Percentiles rank a stretch among this genome's conserved stretches.
These are phyloP conservation scores for Zygoascus ofunaensis DNA, from an alignment of 805 yeast species.

Conservation along the genomic window DNA sequence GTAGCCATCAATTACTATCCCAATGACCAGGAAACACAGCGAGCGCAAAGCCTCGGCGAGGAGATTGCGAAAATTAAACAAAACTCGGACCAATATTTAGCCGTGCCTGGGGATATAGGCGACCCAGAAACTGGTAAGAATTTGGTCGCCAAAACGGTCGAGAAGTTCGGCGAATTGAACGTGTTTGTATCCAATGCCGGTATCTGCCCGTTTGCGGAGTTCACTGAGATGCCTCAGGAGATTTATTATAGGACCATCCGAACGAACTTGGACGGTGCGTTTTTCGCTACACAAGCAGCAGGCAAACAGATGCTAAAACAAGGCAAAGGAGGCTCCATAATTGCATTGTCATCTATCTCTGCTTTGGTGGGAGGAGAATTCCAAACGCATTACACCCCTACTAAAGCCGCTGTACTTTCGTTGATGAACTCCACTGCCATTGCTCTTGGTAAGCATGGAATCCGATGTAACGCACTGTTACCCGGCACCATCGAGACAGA, in stretches of 20 bases:
- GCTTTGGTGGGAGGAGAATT: slow-evolving; percentile 35
- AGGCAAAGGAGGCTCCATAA: slow-evolving; percentile 42
- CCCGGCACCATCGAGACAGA: slow-evolving; percentile 78
- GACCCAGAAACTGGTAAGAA: slow-evolving; percentile 31
- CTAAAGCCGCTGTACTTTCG: slow-evolving; percentile 60
- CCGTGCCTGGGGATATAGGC: slow-evolving; percentile 39
- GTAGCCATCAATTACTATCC: slow-evolving; percentile 24
- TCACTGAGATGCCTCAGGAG: slow-evolving; percentile 46
- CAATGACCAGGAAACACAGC: slow-evolving; percentile 42
- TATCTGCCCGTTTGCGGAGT: slow-evolving; percentile 32
- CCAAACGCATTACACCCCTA: slow-evolving; percentile 25
- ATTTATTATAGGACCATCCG: slow-evolving; percentile 51
- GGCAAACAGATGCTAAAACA: slow-evolving; percentile 51
- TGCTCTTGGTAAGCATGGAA: slow-evolving; percentile 55
- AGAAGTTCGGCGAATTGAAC: slow-evolving; percentile 39
- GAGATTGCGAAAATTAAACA: slow-evolving; percentile 21
- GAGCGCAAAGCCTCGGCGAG: slow-evolving; percentile 50
- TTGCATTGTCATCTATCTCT: slow-evolving; percentile 57
- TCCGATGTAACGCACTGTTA: slow-evolving; percentile 58
- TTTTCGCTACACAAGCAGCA: slow-evolving; percentile 53
- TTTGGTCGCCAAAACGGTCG: slow-evolving; percentile 27
- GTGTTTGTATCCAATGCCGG: slow-evolving; percentile 54
- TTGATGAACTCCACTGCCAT: slow-evolving; percentile 53
- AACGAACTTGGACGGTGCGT: slow-evolving; percentile 55
- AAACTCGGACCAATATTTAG: slow-evolving; percentile 21